Evolutionary conservation across 495 filamentous ascomycete genomes (phyloP).

Genomic region (Haplographium delicatum): DNA sequence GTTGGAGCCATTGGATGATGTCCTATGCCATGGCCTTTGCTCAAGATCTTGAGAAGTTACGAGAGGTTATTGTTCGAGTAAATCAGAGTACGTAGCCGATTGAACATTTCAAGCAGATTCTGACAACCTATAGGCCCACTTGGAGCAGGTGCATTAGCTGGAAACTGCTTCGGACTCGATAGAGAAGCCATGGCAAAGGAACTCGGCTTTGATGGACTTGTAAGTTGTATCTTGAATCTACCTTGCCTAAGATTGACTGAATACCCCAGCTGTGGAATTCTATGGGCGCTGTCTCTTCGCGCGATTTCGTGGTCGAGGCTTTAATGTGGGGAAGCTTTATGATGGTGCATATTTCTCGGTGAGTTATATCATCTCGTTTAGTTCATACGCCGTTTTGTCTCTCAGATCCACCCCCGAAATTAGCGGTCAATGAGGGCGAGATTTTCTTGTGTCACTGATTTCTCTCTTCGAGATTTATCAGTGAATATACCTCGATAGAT

Average conservation of each 20-base stretch:
- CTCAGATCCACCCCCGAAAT: too few species aligned
- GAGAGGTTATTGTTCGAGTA: too few species aligned
- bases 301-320: slow-evolving; percentile 85
- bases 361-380: too few species aligned
- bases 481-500: not conserved
- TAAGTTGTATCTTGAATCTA: too few species aligned
- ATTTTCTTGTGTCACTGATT: not conserved
- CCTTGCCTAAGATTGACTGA: too few species aligned
- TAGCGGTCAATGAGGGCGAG: too few species aligned
- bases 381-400: too few species aligned
- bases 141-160: slow-evolving; percentile 83
- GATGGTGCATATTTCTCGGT: slow-evolving; percentile 70
- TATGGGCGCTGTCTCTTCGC: slow-evolving; percentile 76
- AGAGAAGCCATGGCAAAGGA: slow-evolving; percentile 83
- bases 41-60: slow-evolving; percentile 72
- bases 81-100: too few species aligned
- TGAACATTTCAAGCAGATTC: too few species aligned
- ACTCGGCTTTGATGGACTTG: slow-evolving; percentile 76
- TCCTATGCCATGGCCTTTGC: slow-evolving; percentile 73
- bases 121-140: slow-evolving; percentile 78
- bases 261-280: too few species aligned
- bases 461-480: not conserved
- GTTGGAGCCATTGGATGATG: slow-evolving; percentile 85
- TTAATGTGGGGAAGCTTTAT: slow-evolving; percentile 88
- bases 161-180: slow-evolving; percentile 87